Conservation (phyloP, 129 eudicot genomes). For the Deinandra increscens region DNA sequence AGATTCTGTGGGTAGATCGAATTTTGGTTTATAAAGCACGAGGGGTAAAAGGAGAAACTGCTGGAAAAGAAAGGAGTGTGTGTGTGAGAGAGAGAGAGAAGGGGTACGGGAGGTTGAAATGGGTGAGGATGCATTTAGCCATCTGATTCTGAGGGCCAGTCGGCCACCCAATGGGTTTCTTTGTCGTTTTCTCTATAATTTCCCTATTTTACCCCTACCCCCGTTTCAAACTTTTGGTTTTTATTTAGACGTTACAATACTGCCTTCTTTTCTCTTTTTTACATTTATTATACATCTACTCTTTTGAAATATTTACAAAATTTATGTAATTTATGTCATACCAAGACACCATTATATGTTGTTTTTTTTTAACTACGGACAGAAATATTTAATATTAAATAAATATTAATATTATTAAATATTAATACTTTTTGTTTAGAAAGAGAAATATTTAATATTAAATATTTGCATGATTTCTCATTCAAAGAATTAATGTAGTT, state of each 20-base stretch:
- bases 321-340: too few relatives aligned
- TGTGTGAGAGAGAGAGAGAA: neutral
- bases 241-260: neutral
- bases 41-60: conserved; percentile 4
- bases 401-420: too few relatives aligned
- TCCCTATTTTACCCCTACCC: conserved; percentile 22
- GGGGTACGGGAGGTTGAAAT: conserved; percentile 25
- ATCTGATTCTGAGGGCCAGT: neutral
- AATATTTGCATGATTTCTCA: too few relatives aligned
- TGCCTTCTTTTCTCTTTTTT: neutral
- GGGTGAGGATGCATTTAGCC: conserved; percentile 24
- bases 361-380: too few relatives aligned
- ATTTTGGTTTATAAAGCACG: conserved; percentile 29
- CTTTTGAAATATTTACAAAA: too few relatives aligned
- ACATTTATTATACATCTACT: too few relatives aligned
- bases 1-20: conserved; percentile 30
- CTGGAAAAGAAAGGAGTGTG: conserved; percentile 26
- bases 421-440: too few relatives aligned
- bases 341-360: too few relatives aligned
- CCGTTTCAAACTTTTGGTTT: conserved; percentile 12
- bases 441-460: too few relatives aligned
- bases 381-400: too few relatives aligned
- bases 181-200: conserved; percentile 19
- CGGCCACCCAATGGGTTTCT: conserved; percentile 19
- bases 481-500: too few relatives aligned